phyloP scores from a whole-genome alignment of 139 green algal species.

The Desmodesmus armatus region DNA sequence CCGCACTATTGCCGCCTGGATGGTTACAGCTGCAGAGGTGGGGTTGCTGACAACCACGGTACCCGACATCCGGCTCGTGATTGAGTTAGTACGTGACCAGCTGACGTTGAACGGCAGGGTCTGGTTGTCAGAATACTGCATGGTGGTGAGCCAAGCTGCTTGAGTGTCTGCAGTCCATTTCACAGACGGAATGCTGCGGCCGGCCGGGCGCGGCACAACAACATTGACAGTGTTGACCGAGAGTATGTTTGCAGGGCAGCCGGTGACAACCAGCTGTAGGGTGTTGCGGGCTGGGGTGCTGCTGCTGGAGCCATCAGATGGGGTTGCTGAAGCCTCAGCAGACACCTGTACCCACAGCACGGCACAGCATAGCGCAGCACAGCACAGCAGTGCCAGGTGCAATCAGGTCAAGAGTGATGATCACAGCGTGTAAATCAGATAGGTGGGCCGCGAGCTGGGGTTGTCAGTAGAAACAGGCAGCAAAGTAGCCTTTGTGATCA shows the following conservation, averaged over 20 bases:
- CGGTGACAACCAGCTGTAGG: neutral
- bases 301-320: no score
- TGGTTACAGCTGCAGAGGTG: neutral
- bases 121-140: neutral
- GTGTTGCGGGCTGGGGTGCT: no score
- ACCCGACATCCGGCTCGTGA: neutral
- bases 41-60: slow-evolving; percentile 25
- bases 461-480: no score
- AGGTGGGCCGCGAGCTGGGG: no score
- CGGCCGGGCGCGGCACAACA: neutral
- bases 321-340: neutral
- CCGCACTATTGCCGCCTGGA: neutral
- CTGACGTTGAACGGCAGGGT: slow-evolving; percentile 23
- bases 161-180: neutral
- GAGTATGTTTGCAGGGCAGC: neutral
- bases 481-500: neutral
- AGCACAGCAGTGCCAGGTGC: no score
- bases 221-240: neutral
- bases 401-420: no score
- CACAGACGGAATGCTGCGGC: neutral
- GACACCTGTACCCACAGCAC: neutral
- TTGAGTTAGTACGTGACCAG: neutral
- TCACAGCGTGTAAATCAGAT: no score
- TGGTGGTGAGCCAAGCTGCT: neutral
- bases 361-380: no score